A percentile compares a stretch with the other conserved stretches of the same genome.
These are phyloP conservation scores for Ceratocystiopsis sp. DNA, from an alignment of 2,329 filamentous ascomycete genomes.

Conservation along the genomic window DNA sequence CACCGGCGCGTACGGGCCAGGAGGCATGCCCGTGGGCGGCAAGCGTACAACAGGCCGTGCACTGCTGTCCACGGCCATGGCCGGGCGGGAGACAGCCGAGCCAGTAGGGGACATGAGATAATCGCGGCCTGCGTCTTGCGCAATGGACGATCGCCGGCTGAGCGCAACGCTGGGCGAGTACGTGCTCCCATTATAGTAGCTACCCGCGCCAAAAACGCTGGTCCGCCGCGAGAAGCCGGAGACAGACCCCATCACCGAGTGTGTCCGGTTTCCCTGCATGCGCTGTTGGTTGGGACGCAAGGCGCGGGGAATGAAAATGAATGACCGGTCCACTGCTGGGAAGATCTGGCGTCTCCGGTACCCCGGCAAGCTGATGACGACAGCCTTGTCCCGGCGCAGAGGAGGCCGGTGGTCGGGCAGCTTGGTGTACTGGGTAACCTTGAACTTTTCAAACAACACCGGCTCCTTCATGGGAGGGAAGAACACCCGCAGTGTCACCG, in stretches of 20 bases:
- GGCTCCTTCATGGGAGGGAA: constrained; percentile 60
- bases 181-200: constrained; percentile 49
- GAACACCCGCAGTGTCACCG: constrained; percentile 67
- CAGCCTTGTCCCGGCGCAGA: constrained; percentile 86
- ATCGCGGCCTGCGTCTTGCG: constrained; percentile 50
- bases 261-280: constrained; percentile 56
- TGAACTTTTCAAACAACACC: constrained; percentile 54
- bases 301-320: constrained; percentile 93
- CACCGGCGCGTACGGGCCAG: constrained; percentile 5
- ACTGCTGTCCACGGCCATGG: constrained; percentile 39
- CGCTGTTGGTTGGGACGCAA: constrained; percentile 84
- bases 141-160: constrained; percentile 72
- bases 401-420: constrained; percentile 89
- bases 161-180: constrained; percentile 80
- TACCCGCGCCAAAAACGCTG: constrained; percentile 46
- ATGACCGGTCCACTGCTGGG: constrained; percentile 76
- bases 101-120: constrained; percentile 65
- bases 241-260: constrained; percentile 51
- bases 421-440: constrained; percentile 81
- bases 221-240: constrained; percentile 58
- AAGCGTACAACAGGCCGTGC: constrained; percentile 63
- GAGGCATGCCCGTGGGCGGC: constrained; percentile 39
- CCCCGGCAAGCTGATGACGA: constrained; percentile 76
- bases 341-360: constrained; percentile 75
- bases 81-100: constrained; percentile 55